Base-by-base conservation (phyloP, 306 rosid genomes). In the Acacia acuminata region DNA sequence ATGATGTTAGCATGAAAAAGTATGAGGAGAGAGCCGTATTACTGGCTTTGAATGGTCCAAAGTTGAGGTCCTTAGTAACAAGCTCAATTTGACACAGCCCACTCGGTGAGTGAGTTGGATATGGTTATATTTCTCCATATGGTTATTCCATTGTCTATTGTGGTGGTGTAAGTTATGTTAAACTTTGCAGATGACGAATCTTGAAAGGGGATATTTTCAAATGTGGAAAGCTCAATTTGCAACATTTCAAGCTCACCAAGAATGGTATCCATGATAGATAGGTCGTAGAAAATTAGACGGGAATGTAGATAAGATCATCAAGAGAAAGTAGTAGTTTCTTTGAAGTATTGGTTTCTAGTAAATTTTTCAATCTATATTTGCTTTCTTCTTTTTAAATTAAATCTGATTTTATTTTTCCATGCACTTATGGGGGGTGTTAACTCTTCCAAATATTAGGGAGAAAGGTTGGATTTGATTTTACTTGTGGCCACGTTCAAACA, bases 11-110 rank as follows among this genome's bases (percentile, higher is more conserved):
- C 77, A 94, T 91, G 93, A 89, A 88, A 85, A 98, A 94, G 80
- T 96, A 96, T 32, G 98, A 94, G 86, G 99, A 96, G 77, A 96
- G 79, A 87, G 99, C 98, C 4, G 99, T 94, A 30, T 88, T n/a
- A n/a, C n/a, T n/a, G n/a, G 97, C 99, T 19, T 47, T 96, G 88
- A 89, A 90, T 85, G 94, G 87, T 45, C 75, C 93, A 20, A 94
- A 91, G 90, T 96, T 75, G 88, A 87, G 77, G 93, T 91, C 30
- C 92, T 96, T 34, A 83, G 95, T 53, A 84, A 89, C 79, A 92
- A 86, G 83, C 97, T 96, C 42, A 96, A 51, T 96, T 96, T 40
- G 99, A 96, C 88, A 92, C 99, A 1, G 13, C 86, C 47, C 97
- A 98, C 85, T 96, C 98, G 99, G 99, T 96, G 80, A 69, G 87